These are phyloP conservation scores for Ustilago bromivora DNA, from an alignment of 1,284 basidiomycete genomes.

Conservation along the genomic window DNA sequence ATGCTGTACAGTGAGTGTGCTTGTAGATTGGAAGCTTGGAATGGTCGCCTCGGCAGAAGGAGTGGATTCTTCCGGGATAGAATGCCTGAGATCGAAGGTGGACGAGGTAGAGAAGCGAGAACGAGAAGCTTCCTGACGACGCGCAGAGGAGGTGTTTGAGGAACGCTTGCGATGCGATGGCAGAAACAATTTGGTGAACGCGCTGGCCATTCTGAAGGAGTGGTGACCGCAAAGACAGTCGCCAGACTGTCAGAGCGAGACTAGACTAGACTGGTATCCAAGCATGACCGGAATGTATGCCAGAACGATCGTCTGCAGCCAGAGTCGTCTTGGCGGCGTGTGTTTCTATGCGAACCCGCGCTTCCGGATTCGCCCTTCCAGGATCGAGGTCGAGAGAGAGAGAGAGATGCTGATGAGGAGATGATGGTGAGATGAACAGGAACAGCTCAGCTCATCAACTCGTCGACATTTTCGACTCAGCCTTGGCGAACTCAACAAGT, in stretches of 20 bases:
- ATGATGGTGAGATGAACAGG: neutral
- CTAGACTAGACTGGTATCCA: neutral
- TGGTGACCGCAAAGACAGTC: constrained; percentile 5
- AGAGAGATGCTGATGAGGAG: neutral
- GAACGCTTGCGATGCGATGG: constrained; percentile 31
- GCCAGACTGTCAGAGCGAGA: constrained; percentile 8
- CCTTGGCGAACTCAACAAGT: neutral
- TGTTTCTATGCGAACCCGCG: no score
- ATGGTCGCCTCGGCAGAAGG: constrained; percentile 18
- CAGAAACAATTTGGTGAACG: constrained; percentile 41
- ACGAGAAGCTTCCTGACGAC: constrained; percentile 26
- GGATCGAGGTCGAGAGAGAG: neutral
- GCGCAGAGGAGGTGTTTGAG: constrained; percentile 22
- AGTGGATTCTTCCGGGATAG: constrained; percentile 34
- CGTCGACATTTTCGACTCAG: neutral
- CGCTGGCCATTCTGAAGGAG: constrained; percentile 30
- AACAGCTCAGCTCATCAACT: neutral
- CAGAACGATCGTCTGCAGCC: neutral
- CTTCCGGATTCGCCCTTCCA: no score
- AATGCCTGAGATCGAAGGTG: constrained; percentile 37
- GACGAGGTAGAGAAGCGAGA: constrained; percentile 30
- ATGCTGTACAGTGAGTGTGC: constrained; percentile 31
- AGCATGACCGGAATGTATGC: constrained; percentile 8
- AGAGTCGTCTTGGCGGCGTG: no score
- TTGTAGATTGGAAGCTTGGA: constrained; percentile 10